Evolutionary conservation across 192 early-diverging fungal genomes (phyloP), one percentile per base, ranked within the genome.

Genomic region (Linnemannia zychae): DNA sequence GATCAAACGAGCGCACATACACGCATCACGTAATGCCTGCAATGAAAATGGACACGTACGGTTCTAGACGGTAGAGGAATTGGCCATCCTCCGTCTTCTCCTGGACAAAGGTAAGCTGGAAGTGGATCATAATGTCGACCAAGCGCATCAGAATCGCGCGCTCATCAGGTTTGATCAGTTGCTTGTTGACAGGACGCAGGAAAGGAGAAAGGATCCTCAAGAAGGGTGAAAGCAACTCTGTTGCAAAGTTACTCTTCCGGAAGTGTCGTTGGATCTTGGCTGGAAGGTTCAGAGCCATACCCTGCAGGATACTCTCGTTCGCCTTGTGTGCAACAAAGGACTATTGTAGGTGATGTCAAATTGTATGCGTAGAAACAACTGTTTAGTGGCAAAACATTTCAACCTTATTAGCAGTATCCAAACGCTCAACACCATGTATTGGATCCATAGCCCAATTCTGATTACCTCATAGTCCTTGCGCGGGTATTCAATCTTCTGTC

Each of bases 181-280:
- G 86, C 52, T 83, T 77, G 87, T 92, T 92, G 44, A 96, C 93
- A 4, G 93, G 90, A 40, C 89, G 73, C 77, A 98, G 70, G 48
- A 94, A 90, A 18, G 97, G 96, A 5, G 95, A 94, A 31, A 98
- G 72, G 24, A 99, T 97, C 9, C 90, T 88, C 68, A 96, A 20
- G 12, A 99, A 87, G 36, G 88, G 90, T 33, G 95, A 90, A 4
- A 94, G 71, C 0, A 99, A 80, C 34, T 95, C 94, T 16, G 89
- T 77, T 4, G 81, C 86, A 52, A 90, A 79, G 46, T 74, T 73
- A n/a, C 77, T 78, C 40, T 82, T 82, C n/a, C 82, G 88, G 73
- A 94, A 90, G 4, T 87, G 88, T 22, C 88, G 80, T 48, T 92
- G 90, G 17, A 84, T 79, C 15, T 83, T 75, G 24, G 90, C 84